phyloP scores from a whole-genome alignment of 2,329 filamentous ascomycete genomes.

The Colletotrichum theobromicola region DNA sequence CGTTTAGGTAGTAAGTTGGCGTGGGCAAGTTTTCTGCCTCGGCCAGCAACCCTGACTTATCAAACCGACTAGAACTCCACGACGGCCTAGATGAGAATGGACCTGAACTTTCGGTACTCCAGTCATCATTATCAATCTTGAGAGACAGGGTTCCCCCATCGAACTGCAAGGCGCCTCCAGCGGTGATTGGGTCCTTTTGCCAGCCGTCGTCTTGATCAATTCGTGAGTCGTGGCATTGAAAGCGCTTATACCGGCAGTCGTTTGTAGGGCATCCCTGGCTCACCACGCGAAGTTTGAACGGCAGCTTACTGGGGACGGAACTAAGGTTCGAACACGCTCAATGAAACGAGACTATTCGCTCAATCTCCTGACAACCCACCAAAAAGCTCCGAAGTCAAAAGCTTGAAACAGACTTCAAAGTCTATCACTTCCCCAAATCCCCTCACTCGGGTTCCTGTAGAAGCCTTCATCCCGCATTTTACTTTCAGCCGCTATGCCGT shows the following conservation, averaged over 20 bases:
- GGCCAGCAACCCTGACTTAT: not conserved
- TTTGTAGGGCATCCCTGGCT: not conserved
- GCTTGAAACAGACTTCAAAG: not conserved
- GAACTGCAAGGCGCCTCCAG: not conserved
- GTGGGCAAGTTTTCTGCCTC: not conserved
- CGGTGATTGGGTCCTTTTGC: not conserved
- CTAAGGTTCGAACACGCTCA: not conserved
- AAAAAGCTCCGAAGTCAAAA: not conserved
- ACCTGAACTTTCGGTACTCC: not conserved
- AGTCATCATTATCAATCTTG: not conserved
- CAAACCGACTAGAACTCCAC: not conserved
- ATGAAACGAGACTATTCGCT: not conserved
- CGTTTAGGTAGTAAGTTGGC: not conserved
- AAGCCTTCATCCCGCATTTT: not conserved
- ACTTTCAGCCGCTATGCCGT: not conserved
- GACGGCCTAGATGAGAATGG: not conserved
- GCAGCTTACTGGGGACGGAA: not conserved
- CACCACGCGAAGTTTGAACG: not conserved
- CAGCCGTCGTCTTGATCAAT: not conserved
- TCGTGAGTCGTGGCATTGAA: not conserved
- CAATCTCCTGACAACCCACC: not conserved
- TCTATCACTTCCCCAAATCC: not conserved
- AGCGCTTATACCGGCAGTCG: not conserved
- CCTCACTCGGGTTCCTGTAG: not conserved
- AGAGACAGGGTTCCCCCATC: not conserved